These are phyloP conservation scores for Stylonectria norvegica DNA, from an alignment of 2,329 filamentous ascomycete genomes.

Conservation along the genomic window DNA sequence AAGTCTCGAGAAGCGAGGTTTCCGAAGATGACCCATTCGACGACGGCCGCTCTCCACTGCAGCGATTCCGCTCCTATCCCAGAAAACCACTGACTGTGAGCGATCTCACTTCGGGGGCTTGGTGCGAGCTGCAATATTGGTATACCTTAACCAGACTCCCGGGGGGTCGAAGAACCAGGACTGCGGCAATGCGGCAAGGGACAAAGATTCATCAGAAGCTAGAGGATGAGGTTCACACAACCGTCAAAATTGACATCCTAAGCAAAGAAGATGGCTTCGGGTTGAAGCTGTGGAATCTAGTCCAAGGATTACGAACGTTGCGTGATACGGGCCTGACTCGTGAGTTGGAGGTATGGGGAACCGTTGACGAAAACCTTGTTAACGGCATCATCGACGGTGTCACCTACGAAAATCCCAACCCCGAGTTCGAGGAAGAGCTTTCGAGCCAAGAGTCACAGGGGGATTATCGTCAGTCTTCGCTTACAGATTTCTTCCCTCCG, in stretches of 20 bases:
- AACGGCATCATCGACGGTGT: constrained; percentile 89
- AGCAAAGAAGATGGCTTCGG: constrained; percentile 82
- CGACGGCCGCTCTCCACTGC: constrained; percentile 56
- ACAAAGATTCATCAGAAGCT: constrained; percentile 75
- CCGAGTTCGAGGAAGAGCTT: constrained; percentile 62
- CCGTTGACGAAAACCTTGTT: constrained; percentile 76
- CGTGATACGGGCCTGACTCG: constrained; percentile 68
- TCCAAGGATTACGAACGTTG: constrained; percentile 76
- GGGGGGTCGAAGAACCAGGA: constrained; percentile 70
- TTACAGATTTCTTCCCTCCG: constrained; percentile 40
- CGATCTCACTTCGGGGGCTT: constrained; percentile 82
- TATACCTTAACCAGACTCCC: constrained; percentile 73
- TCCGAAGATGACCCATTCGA: constrained; percentile 15
- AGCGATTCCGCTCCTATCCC: constrained; percentile 74
- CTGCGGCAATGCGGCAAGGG: constrained; percentile 80
- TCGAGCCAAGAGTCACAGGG: constrained; percentile 30
- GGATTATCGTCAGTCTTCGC: constrained; percentile 34
- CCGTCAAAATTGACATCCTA: constrained; percentile 66
- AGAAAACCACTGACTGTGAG: constrained; percentile 81
- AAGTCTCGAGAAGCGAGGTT: constrained; percentile 6
- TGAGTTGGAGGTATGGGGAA: constrained; percentile 81
- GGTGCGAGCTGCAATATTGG: constrained; percentile 94
- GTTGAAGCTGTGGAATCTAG: constrained; percentile 82
- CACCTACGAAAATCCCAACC: constrained; percentile 72
- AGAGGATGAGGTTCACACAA: constrained; percentile 80